Evolutionary conservation across 148 eudicot species (phyloP), one percentile per base, ranked within the genome.

Genomic region (Rhododendron mucronatum): DNA sequence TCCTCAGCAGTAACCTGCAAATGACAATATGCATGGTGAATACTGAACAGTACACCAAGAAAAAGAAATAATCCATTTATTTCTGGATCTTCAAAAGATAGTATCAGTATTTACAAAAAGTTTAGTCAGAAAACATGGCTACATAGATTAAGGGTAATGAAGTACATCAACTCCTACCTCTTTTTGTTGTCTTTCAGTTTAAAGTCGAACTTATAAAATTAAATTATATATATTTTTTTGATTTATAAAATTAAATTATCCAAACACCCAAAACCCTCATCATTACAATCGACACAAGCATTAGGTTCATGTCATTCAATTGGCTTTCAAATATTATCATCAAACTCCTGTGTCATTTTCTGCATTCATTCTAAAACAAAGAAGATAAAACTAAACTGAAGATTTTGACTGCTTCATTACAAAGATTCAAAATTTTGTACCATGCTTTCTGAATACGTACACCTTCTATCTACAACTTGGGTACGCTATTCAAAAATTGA

Each of bases 1-100:
- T 96, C 93, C 89, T 96, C 98, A 0, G 92, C 89, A 0, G 97
- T 96, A 53, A 96, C 94, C 92, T 92, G 87, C 28, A 89, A 71
- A 57, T 45, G 28, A 47, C 55, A 20, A 14, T 10, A 13, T 75
- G 33, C 26, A 35, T 53, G 20, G 57, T 82, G 48, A 82, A 14
- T 9, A 67, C 3, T 26, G 35, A 30, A 37, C 59, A 3, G 39
- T 76, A 39, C n/a, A 12, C 15, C 81, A 53, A 11, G 1, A 78
- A 35, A 26, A 7, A 30, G 9, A 23, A 37, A 81, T 21, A 85
- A 18, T 37, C 78, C 80, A 21, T 21, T 41, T 77, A 18, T 41
- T 20, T 23, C 50, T 76, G 77, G 20, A 30, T 30, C 30, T 14
- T 14, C 39, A 30, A 30, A 30, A 71, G 15, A 14, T 12, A 71